These are phyloP conservation scores for Xylariaceae sp. DNA, from an alignment of 2,329 filamentous ascomycete species.

Conservation along the genomic window DNA sequence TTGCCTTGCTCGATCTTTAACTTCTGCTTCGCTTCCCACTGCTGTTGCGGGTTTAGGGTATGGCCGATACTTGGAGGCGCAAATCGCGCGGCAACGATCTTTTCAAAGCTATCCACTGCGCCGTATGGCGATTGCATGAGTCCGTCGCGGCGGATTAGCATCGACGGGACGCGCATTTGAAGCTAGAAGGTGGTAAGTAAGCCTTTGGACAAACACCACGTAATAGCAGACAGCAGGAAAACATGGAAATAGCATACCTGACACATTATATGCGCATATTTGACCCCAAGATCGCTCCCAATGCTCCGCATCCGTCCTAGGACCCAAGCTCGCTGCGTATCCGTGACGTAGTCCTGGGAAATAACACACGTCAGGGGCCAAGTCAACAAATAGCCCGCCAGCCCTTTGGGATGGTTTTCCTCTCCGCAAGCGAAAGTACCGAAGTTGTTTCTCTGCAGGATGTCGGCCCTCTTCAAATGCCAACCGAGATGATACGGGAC, in stretches of 20 bases:
- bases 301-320: conserved; percentile 61
- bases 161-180: conserved; percentile 64
- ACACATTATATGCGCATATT: conserved; percentile 61
- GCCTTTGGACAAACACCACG: background rate
- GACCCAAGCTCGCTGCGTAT: conserved; percentile 62
- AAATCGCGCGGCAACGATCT: conserved; percentile 49
- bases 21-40: conserved; percentile 55
- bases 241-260: conserved; percentile 49
- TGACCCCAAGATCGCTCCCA: conserved; percentile 60
- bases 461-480: conserved; percentile 54
- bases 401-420: conserved; percentile 56
- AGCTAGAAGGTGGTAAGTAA: conserved; percentile 46
- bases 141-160: conserved; percentile 63
- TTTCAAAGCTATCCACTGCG: conserved; percentile 48
- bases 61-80: conserved; percentile 44
- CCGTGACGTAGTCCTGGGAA: conserved; percentile 64
- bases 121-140: conserved; percentile 53
- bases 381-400: conserved; percentile 64
- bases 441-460: conserved; percentile 48
- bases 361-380: conserved; percentile 63
- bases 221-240: background rate
- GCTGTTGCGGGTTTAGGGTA: conserved; percentile 52
- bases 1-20: conserved; percentile 51
- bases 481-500: conserved; percentile 68
- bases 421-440: conserved; percentile 57